Percentiles rank a stretch among this genome's conserved stretches.
phyloP scores from a whole-genome alignment of 306 rosid species.

The Elaeagnus macrophylla region DNA sequence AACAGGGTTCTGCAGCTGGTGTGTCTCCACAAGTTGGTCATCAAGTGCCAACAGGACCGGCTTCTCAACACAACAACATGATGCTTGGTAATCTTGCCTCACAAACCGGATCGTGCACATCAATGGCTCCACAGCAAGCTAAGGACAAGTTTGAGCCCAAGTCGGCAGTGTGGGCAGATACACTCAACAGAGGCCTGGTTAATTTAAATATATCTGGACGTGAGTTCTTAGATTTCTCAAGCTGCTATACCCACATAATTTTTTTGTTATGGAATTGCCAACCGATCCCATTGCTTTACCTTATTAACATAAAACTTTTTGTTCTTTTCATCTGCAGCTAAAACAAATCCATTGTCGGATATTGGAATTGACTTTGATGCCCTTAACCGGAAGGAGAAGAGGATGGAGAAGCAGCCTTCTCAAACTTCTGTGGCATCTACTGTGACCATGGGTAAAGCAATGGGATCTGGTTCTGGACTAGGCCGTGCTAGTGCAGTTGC shows the following conservation, averaged over 20 bases:
- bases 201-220: slow-evolving; percentile 94
- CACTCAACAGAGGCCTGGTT: slow-evolving; percentile 87
- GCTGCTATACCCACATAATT: neutral
- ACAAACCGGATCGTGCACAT: slow-evolving; percentile 30
- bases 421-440: slow-evolving; percentile 41
- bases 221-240: slow-evolving; percentile 30
- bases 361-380: slow-evolving; percentile 74
- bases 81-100: slow-evolving; percentile 32
- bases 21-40: slow-evolving; percentile 29
- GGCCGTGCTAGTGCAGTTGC: slow-evolving; percentile 58
- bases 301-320: neutral
- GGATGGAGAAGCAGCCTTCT: slow-evolving; percentile 63
- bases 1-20: slow-evolving; percentile 18
- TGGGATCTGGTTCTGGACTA: slow-evolving; percentile 75
- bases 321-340: slow-evolving; percentile 41
- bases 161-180: slow-evolving; percentile 96
- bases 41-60: slow-evolving; percentile 34
- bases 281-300: no score
- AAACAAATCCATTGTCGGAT: slow-evolving; percentile 55
- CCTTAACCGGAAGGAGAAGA: slow-evolving; percentile 66
- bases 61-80: slow-evolving; percentile 24
- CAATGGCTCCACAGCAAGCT: slow-evolving; percentile 39
- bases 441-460: slow-evolving; percentile 69
- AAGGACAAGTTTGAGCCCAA: slow-evolving; percentile 84
- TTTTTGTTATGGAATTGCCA: no score